Evolutionary conservation across 2,329 filamentous ascomycete genomes (phyloP), one percentile per base, ranked within the genome.

Genomic region (Monosporascus sp.): DNA sequence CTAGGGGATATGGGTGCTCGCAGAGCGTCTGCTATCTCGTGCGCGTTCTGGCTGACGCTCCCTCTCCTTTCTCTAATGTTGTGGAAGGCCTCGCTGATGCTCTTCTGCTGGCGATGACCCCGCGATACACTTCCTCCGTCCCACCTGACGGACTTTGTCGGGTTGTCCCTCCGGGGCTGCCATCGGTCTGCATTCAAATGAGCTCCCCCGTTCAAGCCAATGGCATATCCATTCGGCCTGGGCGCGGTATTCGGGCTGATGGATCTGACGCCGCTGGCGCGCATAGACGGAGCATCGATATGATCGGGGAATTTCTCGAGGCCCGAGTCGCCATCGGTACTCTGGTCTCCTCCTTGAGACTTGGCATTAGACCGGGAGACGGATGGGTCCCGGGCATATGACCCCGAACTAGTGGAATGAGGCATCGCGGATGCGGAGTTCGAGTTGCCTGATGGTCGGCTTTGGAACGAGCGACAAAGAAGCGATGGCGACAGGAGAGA

Each of bases 1-100:
- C 80, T 91, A 56, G 89, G 87, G 15, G 93, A 97, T 35, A 99
- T 80, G 5, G 94, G 94, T 39, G 92, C 93, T 66, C 87, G 89
- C 55, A 99, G 80, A 50, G 92, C 91, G 70, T 94, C 90, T 45
- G 91, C 92, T 64, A 99, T 84, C 72, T 97, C 93, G 56, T 95
- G 90, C 51, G 91, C 92, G 73, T 96, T 96, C 68, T 93, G 89
- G 74, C 86, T 92, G 63, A 97, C 86, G 70, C 92, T 97, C 50
- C 83, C 89, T 64, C 87, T 89, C 63, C 91, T 81, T 38, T 82
- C 86, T 60, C 90, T 80, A 63, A 97, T 93, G 3, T 85, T 91
- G 62, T 83, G 85, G 60, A 97, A 82, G n/a, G 93, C 90, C 71
- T 96, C 90, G 64, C 85, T 86, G 62, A 97, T 81, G 72, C 91